Conservation (phyloP, 176 grass and related monocot genomes). For the Tillandsia fasciculata region DNA sequence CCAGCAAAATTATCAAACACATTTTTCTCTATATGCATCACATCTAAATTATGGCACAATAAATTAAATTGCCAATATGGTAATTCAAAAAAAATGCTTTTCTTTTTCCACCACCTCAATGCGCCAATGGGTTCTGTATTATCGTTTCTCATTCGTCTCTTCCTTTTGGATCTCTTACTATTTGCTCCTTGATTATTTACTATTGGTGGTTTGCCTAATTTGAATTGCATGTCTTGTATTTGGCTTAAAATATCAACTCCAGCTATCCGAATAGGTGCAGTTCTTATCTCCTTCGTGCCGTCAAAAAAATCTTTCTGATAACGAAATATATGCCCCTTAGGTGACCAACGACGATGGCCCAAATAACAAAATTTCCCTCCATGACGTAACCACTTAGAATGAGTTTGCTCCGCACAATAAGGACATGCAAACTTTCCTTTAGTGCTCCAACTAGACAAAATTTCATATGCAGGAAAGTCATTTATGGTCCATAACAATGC, state of each 20-base stretch:
- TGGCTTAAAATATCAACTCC: constrained; percentile 3
- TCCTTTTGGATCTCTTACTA: no score
- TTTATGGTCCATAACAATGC: constrained; percentile 9
- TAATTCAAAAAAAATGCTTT: no score
- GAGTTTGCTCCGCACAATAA: constrained; percentile 4
- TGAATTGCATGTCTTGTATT: constrained; percentile 13
- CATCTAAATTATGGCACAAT: no score
- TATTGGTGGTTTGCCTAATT: neutral
- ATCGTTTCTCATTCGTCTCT: no score
- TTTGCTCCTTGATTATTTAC: no score
- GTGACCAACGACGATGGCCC: neutral
- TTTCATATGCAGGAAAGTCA: constrained; percentile 19
- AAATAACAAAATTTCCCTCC: constrained; percentile 8
- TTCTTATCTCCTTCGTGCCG: neutral
- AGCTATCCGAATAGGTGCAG: neutral
- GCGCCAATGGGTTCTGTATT: no score
- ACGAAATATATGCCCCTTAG: neutral
- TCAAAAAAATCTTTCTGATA: neutral
- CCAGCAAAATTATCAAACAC: no score
- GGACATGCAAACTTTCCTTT: constrained; percentile 11
- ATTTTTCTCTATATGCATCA: no score
- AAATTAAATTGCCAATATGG: no score
- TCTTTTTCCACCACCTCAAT: no score
- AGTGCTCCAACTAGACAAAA: constrained; percentile 12
- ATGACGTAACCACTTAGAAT: neutral